Evolutionary conservation across 768 basidiomycete species (phyloP), one percentile per base, ranked within the genome.

Genomic region (Lactifluus piperatus): DNA sequence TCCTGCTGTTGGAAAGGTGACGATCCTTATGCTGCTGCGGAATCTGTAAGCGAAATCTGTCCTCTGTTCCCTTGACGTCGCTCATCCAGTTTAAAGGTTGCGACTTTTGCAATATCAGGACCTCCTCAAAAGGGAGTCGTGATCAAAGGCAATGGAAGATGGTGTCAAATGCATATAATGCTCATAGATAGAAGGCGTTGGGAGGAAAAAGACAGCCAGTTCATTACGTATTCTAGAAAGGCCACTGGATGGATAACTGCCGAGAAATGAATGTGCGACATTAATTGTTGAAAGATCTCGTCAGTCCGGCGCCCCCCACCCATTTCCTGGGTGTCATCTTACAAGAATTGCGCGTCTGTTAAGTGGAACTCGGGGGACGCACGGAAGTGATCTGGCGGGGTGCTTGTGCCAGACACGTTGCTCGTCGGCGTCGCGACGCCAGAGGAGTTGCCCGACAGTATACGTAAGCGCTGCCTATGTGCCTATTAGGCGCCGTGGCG

Each of bases 1-100:
- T 63, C 94, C 95, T 9, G 86, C 91, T 5, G 92, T 99, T n/a
- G 97, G 97, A 20, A 97, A 95, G 74, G 89, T 97, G 57, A 99
- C 97, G 1, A 97, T 97, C 64, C 76, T 94, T 68, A 95, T 99
- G 91, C 79, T 99, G n/a, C 80, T 97, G 67, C 82, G 95, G 48
- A 99, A 99, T 70, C 69, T 99, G 88, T 94, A 70, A 69, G 91
- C 76, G 9, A 5, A 0, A 11, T 24, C 11, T 39, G 18, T 5
- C 37, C 4, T 5, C 16, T 26, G 6, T 14, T 6, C 2, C 2
- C 5, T 36, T 24, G 34, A 5, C 46, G 16, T 46, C 10, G 48
- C 53, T 62, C 6, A 62, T 57, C 47, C 34, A 4, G 7, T 50
- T n/a, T 20, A 30, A 36, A 61, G 55, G 30, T 43, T 56, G 20